Conservation (phyloP, 2,329 filamentous ascomycete genomes). For the Dothiorella sarmentorum region DNA sequence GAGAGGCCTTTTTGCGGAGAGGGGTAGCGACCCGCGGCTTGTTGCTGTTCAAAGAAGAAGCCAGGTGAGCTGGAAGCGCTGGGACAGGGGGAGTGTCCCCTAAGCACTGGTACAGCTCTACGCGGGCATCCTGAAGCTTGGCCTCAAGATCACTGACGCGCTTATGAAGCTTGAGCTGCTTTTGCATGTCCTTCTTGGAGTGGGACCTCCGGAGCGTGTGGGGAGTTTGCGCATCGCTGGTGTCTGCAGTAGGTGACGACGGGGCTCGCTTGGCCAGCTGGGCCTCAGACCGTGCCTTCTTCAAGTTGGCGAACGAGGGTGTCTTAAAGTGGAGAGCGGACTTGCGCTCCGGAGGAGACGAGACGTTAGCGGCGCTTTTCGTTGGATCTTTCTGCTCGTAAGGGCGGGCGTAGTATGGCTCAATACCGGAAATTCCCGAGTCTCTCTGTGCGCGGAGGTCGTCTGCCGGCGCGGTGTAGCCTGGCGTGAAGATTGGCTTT, state of each 20-base stretch:
- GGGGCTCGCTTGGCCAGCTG: slow-evolving; percentile 20
- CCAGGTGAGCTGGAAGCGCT: slow-evolving; percentile 30
- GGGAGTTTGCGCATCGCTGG: slow-evolving; percentile 13
- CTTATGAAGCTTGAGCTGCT: slow-evolving; percentile 56
- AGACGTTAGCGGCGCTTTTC: slow-evolving; percentile 11
- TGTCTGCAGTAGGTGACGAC: neutral
- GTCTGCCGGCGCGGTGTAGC: slow-evolving; percentile 13
- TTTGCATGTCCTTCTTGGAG: slow-evolving; percentile 56
- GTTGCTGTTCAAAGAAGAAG: slow-evolving; percentile 5
- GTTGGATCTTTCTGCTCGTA: slow-evolving; percentile 12
- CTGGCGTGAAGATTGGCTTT: slow-evolving; percentile 6
- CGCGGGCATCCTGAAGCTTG: slow-evolving; percentile 54
- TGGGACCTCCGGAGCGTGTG: slow-evolving; percentile 43
- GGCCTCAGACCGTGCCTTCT: slow-evolving; percentile 12
- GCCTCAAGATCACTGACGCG: slow-evolving; percentile 59
- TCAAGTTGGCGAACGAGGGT: slow-evolving; percentile 17
- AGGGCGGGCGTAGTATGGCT: slow-evolving; percentile 2
- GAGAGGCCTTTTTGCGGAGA: neutral
- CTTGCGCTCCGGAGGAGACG: slow-evolving; percentile 16
- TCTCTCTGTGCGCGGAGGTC: slow-evolving; percentile 12
- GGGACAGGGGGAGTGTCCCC: slow-evolving; percentile 35
- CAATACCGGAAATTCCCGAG: slow-evolving; percentile 19
- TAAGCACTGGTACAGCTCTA: slow-evolving; percentile 51
- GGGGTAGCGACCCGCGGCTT: neutral
- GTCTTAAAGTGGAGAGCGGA: slow-evolving; percentile 19